Base-by-base conservation (phyloP, 129 eudicot genomes). In the Ambrosia artemisiifolia region DNA sequence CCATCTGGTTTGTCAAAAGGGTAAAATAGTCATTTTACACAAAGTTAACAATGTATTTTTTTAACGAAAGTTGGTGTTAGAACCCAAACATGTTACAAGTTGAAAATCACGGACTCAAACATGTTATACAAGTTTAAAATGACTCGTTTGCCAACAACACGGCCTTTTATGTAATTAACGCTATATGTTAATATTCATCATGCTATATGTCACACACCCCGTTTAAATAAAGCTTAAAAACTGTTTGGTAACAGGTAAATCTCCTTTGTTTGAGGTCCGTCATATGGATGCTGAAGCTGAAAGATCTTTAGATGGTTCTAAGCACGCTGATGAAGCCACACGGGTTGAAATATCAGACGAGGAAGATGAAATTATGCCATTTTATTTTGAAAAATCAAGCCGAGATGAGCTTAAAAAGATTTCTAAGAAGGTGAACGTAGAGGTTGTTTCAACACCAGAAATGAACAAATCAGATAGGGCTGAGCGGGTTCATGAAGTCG, bases 201-300 rank as follows among this genome's bases (percentile, higher is more conserved):
- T 53, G 50, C 35, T 28, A 46, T 73, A 28, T 40, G 38, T 61
- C 35, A 17, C 46, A 35, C 55, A 3, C 28, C 47, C 14, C 28
- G 1, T 0, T 2, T 30, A 32, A 18, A 61, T 16, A 17, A 2
- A 17, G 17, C 24, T 11, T 14, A 30, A 19, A 72, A 62, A 20
- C 35, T 46, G 63, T 72, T 67, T 56, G 73, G 32, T 14, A 57
- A 17, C 65, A 84, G 92, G 90, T 42, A 89, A 87, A 80, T 64
- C 85, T 47, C 90, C 96, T 7, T 71, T 78, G 65, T 87, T 81
- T 88, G 91, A 93, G 76, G 64, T 81, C 46, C 92, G 95, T 42
- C 81, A 57, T 69, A 86, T 84, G 86, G 86, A 84, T 57, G 66
- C 75, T 68, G 95, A 87, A 76, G 79, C 88, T 43, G 66, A 78